Percentiles rank a stretch among this genome's conserved stretches.
phyloP scores from a whole-genome alignment of 257 asterid genomes.

The Craterostigma plantagineum region DNA sequence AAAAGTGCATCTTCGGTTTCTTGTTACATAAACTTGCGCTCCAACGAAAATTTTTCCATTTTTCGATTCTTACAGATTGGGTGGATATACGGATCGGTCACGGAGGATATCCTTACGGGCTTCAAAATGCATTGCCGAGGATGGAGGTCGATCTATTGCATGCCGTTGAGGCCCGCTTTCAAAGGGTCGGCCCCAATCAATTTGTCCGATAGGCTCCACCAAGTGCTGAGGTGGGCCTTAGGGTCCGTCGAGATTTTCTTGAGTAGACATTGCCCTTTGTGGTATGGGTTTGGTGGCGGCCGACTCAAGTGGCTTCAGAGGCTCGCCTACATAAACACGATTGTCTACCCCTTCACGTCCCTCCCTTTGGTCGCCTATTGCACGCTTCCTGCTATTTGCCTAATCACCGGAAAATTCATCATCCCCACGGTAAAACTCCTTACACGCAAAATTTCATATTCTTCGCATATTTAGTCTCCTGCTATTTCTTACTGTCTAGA shows the following conservation, averaged over 20 bases:
- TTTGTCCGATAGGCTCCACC: conserved; percentile 93
- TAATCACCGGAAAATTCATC: conserved; percentile 82
- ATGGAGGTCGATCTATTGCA: conserved; percentile 92
- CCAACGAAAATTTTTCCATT: too few relatives aligned
- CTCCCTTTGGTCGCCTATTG: conserved; percentile 89
- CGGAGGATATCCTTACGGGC: conserved; percentile 91
- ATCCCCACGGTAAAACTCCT: conserved; percentile 63
- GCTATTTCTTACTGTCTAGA: too few relatives aligned
- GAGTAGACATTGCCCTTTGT: conserved; percentile 87
- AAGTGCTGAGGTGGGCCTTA: conserved; percentile 89
- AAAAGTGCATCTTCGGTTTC: not conserved
- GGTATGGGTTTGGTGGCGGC: conserved; percentile 94
- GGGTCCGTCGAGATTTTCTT: conserved; percentile 92
- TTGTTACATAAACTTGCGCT: not conserved
- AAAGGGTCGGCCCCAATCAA: conserved; percentile 97
- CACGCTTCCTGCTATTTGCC: conserved; percentile 71
- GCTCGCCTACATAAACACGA: conserved; percentile 81
- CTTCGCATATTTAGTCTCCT: not conserved
- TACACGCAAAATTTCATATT: too few relatives aligned
- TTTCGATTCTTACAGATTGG: conserved; percentile 45
- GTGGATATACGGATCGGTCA: conserved; percentile 94
- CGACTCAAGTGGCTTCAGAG: conserved; percentile 86
- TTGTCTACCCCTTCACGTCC: conserved; percentile 92
- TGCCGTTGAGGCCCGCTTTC: conserved; percentile 94
- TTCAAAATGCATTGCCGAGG: conserved; percentile 99